phyloP scores from a whole-genome alignment of 768 basidiomycete species.

The Chalciporus pseudorubinellus region DNA sequence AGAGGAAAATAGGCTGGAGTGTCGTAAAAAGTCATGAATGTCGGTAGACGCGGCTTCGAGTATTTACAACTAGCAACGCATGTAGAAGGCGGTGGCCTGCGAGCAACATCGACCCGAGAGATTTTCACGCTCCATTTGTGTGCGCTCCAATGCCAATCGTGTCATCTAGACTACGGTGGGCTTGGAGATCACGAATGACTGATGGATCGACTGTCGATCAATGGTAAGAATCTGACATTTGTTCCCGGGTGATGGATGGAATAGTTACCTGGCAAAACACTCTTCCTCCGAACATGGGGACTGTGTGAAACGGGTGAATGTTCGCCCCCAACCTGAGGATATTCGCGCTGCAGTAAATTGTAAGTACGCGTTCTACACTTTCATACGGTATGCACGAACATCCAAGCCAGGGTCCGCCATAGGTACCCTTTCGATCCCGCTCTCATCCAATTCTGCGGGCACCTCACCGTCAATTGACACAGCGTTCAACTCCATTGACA shows the following conservation, averaged over 20 bases:
- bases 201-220: constrained; percentile 71
- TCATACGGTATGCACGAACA: constrained; percentile 47
- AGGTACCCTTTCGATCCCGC: constrained; percentile 83
- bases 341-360: constrained; percentile 48
- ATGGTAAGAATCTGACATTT: constrained; percentile 14
- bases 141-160: constrained; percentile 31
- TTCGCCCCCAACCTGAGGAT: constrained; percentile 64
- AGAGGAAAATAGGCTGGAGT: constrained; percentile 17
- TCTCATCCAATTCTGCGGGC: constrained; percentile 70
- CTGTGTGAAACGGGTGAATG: constrained; percentile 57
- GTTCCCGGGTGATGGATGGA: constrained; percentile 7
- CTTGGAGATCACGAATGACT: constrained; percentile 84
- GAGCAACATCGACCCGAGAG: constrained; percentile 10
- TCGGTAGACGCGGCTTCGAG: constrained; percentile 11
- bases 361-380: constrained; percentile 17
- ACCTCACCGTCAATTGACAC: constrained; percentile 69
- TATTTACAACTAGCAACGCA: constrained; percentile 25
- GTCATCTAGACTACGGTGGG: constrained; percentile 80
- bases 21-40: constrained; percentile 33
- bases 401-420: constrained; percentile 89
- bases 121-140: constrained; percentile 27
- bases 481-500: constrained; percentile 87
- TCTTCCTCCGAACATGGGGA: constrained; percentile 91
- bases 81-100: constrained; percentile 14
- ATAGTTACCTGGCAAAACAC: constrained; percentile 78